phyloP scores from a whole-genome alignment of 2,329 filamentous ascomycete genomes.

The Hypomyces rosellus region DNA sequence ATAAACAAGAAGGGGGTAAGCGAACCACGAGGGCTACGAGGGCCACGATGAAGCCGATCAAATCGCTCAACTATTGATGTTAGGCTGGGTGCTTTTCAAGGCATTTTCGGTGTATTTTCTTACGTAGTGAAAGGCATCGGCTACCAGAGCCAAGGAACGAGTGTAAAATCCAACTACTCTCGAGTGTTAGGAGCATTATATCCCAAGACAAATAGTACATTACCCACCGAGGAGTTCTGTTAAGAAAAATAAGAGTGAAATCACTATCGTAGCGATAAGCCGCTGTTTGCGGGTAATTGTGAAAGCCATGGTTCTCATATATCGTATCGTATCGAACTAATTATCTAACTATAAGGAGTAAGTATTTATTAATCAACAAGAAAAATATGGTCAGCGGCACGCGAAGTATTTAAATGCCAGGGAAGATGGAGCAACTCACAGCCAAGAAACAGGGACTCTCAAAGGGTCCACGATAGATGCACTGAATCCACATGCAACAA shows the following conservation, averaged over 20 bases:
- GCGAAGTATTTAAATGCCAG: neutral
- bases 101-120: neutral
- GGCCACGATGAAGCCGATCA: constrained; percentile 63
- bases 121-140: constrained; percentile 76
- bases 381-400: neutral
- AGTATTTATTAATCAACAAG: neutral
- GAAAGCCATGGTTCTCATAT: constrained; percentile 2
- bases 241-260: constrained; percentile 46
- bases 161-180: constrained; percentile 60
- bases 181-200: constrained; percentile 2
- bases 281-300: constrained; percentile 34
- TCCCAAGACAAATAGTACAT: neutral
- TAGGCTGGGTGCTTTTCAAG: constrained; percentile 8
- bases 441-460: neutral
- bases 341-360: no score
- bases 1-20: neutral
- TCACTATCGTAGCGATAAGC: constrained; percentile 40
- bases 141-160: constrained; percentile 62
- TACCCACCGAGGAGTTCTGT: constrained; percentile 42
- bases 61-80: constrained; percentile 55
- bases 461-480: constrained; percentile 2
- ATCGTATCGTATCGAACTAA: no score
- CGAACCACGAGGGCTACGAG: constrained; percentile 56
- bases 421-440: neutral
- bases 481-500: neutral